These are phyloP conservation scores for Petunia secreta DNA, from an alignment of 257 asterid genomes.

Conservation along the genomic window DNA sequence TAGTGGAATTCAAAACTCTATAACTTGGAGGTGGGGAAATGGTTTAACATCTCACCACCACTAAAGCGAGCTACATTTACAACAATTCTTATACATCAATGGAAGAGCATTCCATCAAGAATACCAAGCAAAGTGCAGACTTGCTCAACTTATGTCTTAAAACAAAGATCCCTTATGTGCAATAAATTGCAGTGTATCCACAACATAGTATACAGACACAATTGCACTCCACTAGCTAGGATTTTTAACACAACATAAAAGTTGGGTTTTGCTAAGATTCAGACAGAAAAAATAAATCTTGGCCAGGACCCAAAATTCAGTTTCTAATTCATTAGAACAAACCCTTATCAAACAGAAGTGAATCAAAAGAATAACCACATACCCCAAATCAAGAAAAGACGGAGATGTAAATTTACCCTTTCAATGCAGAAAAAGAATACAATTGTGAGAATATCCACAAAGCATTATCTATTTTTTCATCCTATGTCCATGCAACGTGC, in stretches of 20 bases:
- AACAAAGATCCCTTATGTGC: slow-evolving; percentile 1
- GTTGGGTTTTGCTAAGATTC: neutral
- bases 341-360: slow-evolving; percentile 15
- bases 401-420: slow-evolving; percentile 17
- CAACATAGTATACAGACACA: slow-evolving; percentile 1
- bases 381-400: slow-evolving; percentile 30
- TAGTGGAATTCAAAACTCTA: slow-evolving; percentile 28
- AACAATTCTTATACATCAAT: slow-evolving; percentile 15
- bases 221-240: neutral
- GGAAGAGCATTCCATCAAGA: slow-evolving; percentile 25
- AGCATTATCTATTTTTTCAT: slow-evolving; percentile 25
- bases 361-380: slow-evolving; percentile 30
- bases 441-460: neutral
- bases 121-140: slow-evolving; percentile 16
- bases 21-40: slow-evolving; percentile 39
- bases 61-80: slow-evolving; percentile 28
- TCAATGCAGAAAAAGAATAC: neutral
- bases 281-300: neutral
- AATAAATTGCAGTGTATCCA: neutral
- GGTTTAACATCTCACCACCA: slow-evolving; percentile 38
- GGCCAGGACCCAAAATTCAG: neutral
- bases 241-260: neutral
- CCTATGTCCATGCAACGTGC: slow-evolving; percentile 23
- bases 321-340: neutral
- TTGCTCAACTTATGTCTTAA: neutral